Base-by-base conservation (phyloP, 1,284 basidiomycete species). In the Agaricales sp. region DNA sequence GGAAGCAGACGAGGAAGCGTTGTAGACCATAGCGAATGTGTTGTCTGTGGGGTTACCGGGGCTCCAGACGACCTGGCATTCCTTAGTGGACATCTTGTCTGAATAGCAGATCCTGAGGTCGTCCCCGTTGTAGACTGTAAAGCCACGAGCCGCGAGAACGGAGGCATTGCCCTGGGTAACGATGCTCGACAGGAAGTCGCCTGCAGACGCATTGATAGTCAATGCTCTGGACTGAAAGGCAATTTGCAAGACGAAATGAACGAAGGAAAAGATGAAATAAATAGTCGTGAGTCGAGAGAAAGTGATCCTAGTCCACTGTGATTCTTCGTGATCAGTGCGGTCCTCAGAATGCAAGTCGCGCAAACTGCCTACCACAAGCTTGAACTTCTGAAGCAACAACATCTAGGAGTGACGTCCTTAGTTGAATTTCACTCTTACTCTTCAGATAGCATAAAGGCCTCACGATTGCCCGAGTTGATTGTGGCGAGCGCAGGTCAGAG, bases 171-270 rank as follows among this genome's bases (percentile, higher is more conserved):
- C 79, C 57, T 75, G 64, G 21, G 61, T 48, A 24, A 80, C 69
- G 50, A 86, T 71, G 45, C 63, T 61, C 44, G 64, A 65, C 51
- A 87, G 65, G 54, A 81, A 73, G 22, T 59, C 51, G 25, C 75
- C 74, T 3, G 83, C 81, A 39, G 71, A 57, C 6, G 71, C 71
- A 55, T 87, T 87, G 63, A 77, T 75, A 19, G 68, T 68, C 65
- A 81, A 82, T 14, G 80, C 84, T 52, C 74, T 73, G 47, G 72
- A 72, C 64, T 88, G 86, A 52, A 89, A 70, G 39, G 74, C 67
- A 54, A 87, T 67, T 63, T 88, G 86, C 53, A 85, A 59, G 52
- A 75, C 54, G 57, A 81, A 87, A 60, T 87, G 82, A 50, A 78
- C 49, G 49, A 83, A 51, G 25, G 85, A 82, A 61, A 87, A 82